These are phyloP conservation scores for Talaromyces pinophilus DNA, from an alignment of 2,329 filamentous ascomycete genomes.

Conservation along the genomic window DNA sequence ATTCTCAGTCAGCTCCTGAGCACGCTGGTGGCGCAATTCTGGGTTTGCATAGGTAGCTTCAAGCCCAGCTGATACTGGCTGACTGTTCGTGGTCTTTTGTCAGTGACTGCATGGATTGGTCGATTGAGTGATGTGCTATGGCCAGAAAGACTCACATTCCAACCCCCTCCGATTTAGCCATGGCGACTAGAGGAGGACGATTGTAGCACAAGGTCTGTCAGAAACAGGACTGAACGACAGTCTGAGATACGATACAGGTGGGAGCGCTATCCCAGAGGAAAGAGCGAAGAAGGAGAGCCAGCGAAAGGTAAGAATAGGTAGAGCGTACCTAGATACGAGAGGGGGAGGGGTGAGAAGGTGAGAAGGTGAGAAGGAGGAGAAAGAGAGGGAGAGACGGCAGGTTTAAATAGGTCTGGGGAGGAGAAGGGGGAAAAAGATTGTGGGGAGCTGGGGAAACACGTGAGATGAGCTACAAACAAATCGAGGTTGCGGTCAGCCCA, in stretches of 20 bases:
- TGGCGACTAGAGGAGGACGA: background rate
- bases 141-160: constrained; percentile 6
- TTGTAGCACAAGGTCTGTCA: background rate
- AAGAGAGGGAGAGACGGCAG: background rate
- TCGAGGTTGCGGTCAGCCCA: background rate
- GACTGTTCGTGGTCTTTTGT: background rate
- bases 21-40: constrained; percentile 27
- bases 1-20: constrained; percentile 35
- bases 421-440: background rate
- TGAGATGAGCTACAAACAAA: constrained; percentile 8
- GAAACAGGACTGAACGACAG: constrained; percentile 1
- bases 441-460: constrained; percentile 6
- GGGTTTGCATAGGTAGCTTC: constrained; percentile 24
- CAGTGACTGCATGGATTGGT: background rate
- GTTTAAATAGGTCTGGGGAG: background rate
- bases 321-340: background rate
- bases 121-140: background rate
- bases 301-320: background rate
- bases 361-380: background rate
- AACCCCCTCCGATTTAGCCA: constrained; percentile 6
- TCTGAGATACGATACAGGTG: constrained; percentile 8
- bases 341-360: background rate
- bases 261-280: constrained; percentile 3
- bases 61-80: constrained; percentile 1
- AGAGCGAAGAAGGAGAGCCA: background rate